Evolutionary conservation across 2,329 filamentous ascomycete species (phyloP).

Genomic region (Parafenestella ontariensis): DNA sequence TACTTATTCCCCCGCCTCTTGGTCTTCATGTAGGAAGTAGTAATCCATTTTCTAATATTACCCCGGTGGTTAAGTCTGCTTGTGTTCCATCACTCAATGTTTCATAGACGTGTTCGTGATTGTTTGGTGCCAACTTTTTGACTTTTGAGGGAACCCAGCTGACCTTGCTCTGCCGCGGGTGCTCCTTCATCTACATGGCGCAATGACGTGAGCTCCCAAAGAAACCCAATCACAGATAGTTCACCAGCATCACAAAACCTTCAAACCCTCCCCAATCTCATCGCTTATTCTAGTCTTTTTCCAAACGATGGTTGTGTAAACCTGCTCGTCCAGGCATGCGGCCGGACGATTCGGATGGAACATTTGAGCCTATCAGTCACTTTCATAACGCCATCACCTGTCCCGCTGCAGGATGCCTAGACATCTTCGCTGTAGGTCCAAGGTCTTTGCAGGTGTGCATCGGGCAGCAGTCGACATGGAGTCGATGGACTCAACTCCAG

Average conservation of each 20-base stretch:
- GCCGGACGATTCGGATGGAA: no score
- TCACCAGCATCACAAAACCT: background rate
- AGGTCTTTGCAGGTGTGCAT: background rate
- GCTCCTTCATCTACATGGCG: background rate
- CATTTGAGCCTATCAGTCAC: background rate
- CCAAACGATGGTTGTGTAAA: background rate
- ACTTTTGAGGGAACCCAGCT: background rate
- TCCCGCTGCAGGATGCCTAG: background rate
- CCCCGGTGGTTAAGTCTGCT: conserved; percentile 28
- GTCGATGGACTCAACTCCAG: background rate
- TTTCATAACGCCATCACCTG: background rate
- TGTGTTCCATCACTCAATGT: background rate
- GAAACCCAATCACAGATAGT: background rate
- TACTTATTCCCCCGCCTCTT: conserved; percentile 50
- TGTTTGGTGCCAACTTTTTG: background rate
- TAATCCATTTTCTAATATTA: conserved; percentile 50
- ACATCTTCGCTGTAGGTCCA: background rate
- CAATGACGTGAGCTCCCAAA: background rate
- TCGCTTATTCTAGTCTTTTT: background rate
- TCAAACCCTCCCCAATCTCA: background rate
- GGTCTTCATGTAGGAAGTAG: conserved; percentile 50
- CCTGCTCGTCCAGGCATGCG: no score
- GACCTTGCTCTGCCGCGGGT: background rate
- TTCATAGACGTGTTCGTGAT: background rate
- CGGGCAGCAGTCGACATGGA: background rate